phyloP scores from a whole-genome alignment of 2,329 filamentous ascomycete genomes.

The Pseudogymnoascus sp. region DNA sequence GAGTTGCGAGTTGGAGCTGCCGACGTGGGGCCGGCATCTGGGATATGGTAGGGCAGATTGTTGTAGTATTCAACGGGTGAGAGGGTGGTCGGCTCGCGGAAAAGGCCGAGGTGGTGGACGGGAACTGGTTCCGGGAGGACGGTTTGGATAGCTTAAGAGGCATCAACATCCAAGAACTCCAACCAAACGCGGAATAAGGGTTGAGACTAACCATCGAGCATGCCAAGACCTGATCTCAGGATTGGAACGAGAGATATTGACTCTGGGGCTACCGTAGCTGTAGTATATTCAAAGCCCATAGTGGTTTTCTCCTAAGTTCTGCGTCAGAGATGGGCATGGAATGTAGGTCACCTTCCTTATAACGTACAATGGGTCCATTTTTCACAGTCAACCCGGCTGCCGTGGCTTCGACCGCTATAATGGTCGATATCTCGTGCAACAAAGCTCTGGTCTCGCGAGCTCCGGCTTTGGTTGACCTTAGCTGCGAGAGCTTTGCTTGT shows the following conservation, averaged over 20 bases:
- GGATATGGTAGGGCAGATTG: slow-evolving; percentile 72
- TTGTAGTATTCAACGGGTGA: slow-evolving; percentile 97
- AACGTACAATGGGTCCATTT: slow-evolving; percentile 53
- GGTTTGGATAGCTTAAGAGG: slow-evolving; percentile 59
- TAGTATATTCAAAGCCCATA: slow-evolving; percentile 67
- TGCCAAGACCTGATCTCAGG: slow-evolving; percentile 81
- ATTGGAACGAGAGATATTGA: slow-evolving; percentile 81
- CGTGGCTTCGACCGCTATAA: slow-evolving; percentile 76
- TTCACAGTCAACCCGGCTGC: slow-evolving; percentile 49
- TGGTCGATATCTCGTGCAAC: slow-evolving; percentile 76
- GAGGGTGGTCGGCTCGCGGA: slow-evolving; percentile 79
- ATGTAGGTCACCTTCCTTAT: not conserved
- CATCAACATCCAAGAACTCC: slow-evolving; percentile 7
- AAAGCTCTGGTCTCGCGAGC: slow-evolving; percentile 71
- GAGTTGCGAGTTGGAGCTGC: slow-evolving; percentile 32
- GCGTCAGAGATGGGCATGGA: not conserved
- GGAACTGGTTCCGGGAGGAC: slow-evolving; percentile 74
- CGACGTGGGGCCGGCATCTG: slow-evolving; percentile 33
- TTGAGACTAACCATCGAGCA: slow-evolving; percentile 63
- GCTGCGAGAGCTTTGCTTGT: slow-evolving; percentile 78
- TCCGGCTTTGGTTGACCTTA: slow-evolving; percentile 63
- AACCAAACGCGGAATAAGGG: not conserved
- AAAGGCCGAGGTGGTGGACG: slow-evolving; percentile 89
- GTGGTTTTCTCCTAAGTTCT: slow-evolving; percentile 61
- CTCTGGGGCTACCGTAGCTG: slow-evolving; percentile 50